These are phyloP conservation scores for Schizothecium vesticola DNA, from an alignment of 495 filamentous ascomycete species.

Conservation along the genomic window DNA sequence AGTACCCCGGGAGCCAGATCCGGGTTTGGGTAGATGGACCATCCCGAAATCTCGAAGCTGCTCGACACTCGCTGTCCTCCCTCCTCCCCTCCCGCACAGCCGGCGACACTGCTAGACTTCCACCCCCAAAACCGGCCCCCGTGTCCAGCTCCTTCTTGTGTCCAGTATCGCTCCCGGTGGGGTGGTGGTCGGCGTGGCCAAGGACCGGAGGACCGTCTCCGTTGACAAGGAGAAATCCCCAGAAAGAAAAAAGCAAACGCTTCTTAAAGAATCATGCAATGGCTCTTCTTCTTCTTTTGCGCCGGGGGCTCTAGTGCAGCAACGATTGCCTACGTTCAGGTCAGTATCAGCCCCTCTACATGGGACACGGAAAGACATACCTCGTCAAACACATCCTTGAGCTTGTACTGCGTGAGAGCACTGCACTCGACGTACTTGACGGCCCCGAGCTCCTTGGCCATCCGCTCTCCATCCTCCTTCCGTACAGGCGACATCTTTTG, in stretches of 20 bases:
- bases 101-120: background rate
- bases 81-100: background rate
- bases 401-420: constrained; percentile 93
- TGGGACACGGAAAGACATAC: constrained; percentile 44
- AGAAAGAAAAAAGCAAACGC: constrained; percentile 1
- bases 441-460: constrained; percentile 93
- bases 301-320: constrained; percentile 81
- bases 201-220: constrained; percentile 1
- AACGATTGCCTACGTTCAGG: constrained; percentile 65
- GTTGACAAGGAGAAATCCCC: constrained; percentile 13
- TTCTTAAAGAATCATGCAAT: constrained; percentile 48
- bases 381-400: constrained; percentile 99
- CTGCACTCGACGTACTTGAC: constrained; percentile 99
- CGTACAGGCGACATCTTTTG: constrained; percentile 91
- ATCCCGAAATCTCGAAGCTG: background rate
- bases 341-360: background rate
- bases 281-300: constrained; percentile 57
- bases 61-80: background rate
- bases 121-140: background rate
- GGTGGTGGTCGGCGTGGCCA: constrained; percentile 2
- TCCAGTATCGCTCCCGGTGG: background rate
- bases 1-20: constrained; percentile 7
- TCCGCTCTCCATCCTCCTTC: constrained; percentile 87
- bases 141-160: background rate
- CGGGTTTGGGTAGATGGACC: constrained; percentile 6